phyloP scores from a whole-genome alignment of 768 basidiomycete genomes.

The Gyrodon lividus region DNA sequence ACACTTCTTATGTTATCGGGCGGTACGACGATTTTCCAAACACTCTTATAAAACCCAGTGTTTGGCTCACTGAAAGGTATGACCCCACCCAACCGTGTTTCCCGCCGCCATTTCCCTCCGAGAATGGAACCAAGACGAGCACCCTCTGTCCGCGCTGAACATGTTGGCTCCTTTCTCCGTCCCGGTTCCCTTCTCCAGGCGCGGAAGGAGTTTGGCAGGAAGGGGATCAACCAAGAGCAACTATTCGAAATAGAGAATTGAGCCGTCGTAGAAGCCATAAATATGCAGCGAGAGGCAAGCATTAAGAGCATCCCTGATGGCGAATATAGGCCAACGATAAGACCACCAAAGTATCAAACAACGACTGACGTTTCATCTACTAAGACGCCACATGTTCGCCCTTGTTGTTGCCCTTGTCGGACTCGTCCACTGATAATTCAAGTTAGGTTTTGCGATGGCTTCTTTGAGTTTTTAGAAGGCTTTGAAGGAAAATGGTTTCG shows the following conservation, averaged over 20 bases:
- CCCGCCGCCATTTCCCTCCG: neutral
- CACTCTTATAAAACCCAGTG: neutral
- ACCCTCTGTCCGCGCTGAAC: conserved; percentile 48
- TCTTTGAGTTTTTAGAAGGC: conserved; percentile 26
- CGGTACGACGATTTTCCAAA: neutral
- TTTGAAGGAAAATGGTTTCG: conserved; percentile 22
- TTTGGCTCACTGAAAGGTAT: no score
- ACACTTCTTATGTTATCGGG: neutral
- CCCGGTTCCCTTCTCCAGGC: conserved; percentile 39
- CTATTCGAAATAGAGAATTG: conserved; percentile 39
- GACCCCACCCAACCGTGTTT: no score
- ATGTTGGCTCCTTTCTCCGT: conserved; percentile 45
- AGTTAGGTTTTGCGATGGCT: conserved; percentile 28
- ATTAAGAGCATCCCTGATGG: conserved; percentile 45
- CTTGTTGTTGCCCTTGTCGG: neutral
- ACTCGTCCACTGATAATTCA: neutral
- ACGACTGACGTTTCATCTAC: conserved; percentile 6
- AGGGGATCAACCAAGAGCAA: conserved; percentile 34
- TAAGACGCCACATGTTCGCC: conserved; percentile 28
- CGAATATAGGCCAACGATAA: conserved; percentile 34
- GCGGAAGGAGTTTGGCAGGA: conserved; percentile 35
- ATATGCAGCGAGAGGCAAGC: conserved; percentile 40
- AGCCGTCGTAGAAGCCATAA: conserved; percentile 36
- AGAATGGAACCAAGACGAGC: conserved; percentile 21
- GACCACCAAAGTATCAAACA: conserved; percentile 11